Evolutionary conservation across 1,284 basidiomycete genomes (phyloP), one percentile per base, ranked within the genome.

Genomic region (Ustilago nuda): DNA sequence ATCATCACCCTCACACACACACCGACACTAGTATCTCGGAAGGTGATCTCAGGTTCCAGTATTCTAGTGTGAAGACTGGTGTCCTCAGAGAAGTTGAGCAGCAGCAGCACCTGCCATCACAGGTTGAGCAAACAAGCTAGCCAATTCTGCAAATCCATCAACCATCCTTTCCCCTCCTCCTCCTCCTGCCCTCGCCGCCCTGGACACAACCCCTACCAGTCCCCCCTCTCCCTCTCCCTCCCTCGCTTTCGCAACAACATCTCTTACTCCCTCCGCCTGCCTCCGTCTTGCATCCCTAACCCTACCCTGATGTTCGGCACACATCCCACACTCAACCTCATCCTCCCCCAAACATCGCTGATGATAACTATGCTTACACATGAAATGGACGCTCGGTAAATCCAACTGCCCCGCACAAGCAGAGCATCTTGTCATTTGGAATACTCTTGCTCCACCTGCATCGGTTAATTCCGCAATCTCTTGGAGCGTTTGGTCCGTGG

Each of bases 321-420:
- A 98, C 15, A 90, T 89, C 0, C 93, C 93, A 82, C 96, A 99
- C 83, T 96, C 93, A 0, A 91, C 91, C 72, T 76, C 79, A 5
- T 61, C 69, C 43, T 79, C 77, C 17, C 78, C 78, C 30, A 84
- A 60, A 55, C 79, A 82, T 11, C 74, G 43, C 85, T 96, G 94
- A 85, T 99, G 97, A 87, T 94, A 99, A 72, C 92, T 94, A 86
- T 99, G 96, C 82, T 93, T 92, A 87, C 95, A 99, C 95, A 98
- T 97, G 83, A 98, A 99, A 86, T 99, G 95, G 4, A 98, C 90
- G 66, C 91, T 92, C 0, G 96, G 96, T 19, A 98, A 89, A 85
- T 98, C 95, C 67, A 98, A 90, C 81, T 93, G 92, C 0, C 92
- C 93, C 17, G 91, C 89, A 85, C 97, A 98, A 5, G 91, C 89